Conservation (phyloP, 805 yeast species). For the Starmerella potacharoeniae region DNA sequence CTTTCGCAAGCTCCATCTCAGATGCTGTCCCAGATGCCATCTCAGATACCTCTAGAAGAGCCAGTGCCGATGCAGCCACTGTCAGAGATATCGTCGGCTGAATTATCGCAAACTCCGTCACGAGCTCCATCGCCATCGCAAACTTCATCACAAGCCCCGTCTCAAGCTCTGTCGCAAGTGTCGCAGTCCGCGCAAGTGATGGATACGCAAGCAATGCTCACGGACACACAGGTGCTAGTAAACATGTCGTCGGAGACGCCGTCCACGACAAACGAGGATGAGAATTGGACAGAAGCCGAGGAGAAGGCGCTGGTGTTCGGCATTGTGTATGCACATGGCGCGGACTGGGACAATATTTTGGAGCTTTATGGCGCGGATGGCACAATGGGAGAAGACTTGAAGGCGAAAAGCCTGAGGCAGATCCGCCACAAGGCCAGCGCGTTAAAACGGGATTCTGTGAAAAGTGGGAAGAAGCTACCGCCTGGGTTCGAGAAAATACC, state of each 20-base stretch:
- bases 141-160: not conserved
- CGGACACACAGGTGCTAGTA: not conserved
- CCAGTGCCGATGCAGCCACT: not conserved
- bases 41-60: not conserved
- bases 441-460: not conserved
- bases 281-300: not conserved
- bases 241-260: not conserved
- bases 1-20: not conserved
- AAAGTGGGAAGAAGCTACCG: not conserved
- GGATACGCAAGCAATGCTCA: too few species aligned
- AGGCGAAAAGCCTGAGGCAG: not conserved
- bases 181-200: not conserved
- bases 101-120: too few species aligned
- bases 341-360: not conserved
- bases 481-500: not conserved
- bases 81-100: not conserved
- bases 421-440: not conserved
- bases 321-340: not conserved
- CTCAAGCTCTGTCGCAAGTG: not conserved
- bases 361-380: not conserved
- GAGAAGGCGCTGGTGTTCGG: not conserved
- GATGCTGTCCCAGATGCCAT: not conserved
- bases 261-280: not conserved
- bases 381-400: not conserved
- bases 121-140: not conserved